Percentiles rank a stretch among this genome's conserved stretches.
Evolutionary conservation across 805 yeast genomes (phyloP).

Genomic region (Kodamaea sagamina): DNA sequence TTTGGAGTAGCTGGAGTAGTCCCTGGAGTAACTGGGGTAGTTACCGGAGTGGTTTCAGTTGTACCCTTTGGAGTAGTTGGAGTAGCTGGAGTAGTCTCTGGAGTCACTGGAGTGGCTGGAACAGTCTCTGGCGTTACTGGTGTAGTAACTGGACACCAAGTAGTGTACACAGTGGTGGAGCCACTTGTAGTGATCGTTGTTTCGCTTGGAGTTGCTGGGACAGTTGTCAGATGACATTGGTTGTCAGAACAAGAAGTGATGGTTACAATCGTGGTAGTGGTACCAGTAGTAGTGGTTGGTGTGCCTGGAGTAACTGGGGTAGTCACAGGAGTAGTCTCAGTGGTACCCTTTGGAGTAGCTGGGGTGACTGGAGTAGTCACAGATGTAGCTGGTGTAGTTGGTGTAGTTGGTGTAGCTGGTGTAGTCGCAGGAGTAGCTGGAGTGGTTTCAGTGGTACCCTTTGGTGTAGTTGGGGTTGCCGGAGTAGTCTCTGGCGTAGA

Average conservation of each 20-base stretch:
- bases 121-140: too few relatives aligned
- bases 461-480: slow-evolving; percentile 14
- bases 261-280: slow-evolving; percentile 28
- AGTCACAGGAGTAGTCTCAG: background rate
- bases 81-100: slow-evolving; percentile 27
- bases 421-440: slow-evolving; percentile 25
- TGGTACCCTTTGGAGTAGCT: background rate
- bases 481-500: slow-evolving; percentile 14
- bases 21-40: slow-evolving; percentile 27
- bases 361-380: slow-evolving; percentile 10
- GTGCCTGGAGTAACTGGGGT: slow-evolving; percentile 11
- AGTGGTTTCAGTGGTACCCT: slow-evolving; percentile 1
- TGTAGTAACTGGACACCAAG: slow-evolving; percentile 33
- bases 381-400: slow-evolving; percentile 9
- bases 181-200: slow-evolving; percentile 38
- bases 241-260: slow-evolving; percentile 40
- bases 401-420: slow-evolving; percentile 15
- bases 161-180: slow-evolving; percentile 40
- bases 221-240: slow-evolving; percentile 24
- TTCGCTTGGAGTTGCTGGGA: slow-evolving; percentile 19
- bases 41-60: slow-evolving; percentile 3
- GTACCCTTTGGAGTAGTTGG: slow-evolving; percentile 1
- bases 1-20: slow-evolving; percentile 13
- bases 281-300: slow-evolving; percentile 23
- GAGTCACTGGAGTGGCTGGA: too few relatives aligned